Evolutionary conservation across 169 alveolate genomes (phyloP).

Genomic region (Cryptosporidium sp.): DNA sequence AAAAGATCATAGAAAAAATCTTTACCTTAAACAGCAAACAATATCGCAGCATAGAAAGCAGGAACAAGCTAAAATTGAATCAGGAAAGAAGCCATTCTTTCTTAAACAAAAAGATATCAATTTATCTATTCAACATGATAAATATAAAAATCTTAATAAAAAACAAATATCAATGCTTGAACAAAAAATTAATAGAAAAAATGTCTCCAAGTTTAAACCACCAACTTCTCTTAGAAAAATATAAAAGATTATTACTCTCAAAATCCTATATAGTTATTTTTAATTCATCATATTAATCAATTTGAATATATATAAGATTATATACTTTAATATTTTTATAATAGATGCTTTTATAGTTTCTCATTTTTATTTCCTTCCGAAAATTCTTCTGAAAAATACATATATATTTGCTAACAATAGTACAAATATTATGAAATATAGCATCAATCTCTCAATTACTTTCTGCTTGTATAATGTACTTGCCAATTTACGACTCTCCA

Average conservation of each 20-base stretch:
- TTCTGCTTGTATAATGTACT: conserved; percentile 59
- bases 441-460: conserved; percentile 40
- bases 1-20: conserved; percentile 51
- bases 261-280: background rate
- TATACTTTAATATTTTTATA: background rate
- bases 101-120: conserved; percentile 57
- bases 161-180: conserved; percentile 24
- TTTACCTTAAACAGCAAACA: conserved; percentile 33
- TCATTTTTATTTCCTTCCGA: background rate
- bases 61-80: conserved; percentile 41
- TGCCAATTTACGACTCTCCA: conserved; percentile 70
- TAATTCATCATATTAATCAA: background rate
- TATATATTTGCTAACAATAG: conserved; percentile 56
- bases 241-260: background rate
- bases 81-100: conserved; percentile 66
- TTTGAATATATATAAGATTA: background rate
- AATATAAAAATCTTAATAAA: conserved; percentile 42
- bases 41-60: conserved; percentile 52
- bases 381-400: conserved; percentile 30
- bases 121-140: conserved; percentile 19
- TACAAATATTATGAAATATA: conserved; percentile 38
- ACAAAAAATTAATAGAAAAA: conserved; percentile 21
- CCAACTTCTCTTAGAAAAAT: conserved; percentile 11
- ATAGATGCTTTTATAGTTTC: background rate
- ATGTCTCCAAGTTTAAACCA: conserved; percentile 39